Evolutionary conservation across 2,329 filamentous ascomycete species (phyloP), one percentile per base, ranked within the genome.

Genomic region (Fusarium sp.): DNA sequence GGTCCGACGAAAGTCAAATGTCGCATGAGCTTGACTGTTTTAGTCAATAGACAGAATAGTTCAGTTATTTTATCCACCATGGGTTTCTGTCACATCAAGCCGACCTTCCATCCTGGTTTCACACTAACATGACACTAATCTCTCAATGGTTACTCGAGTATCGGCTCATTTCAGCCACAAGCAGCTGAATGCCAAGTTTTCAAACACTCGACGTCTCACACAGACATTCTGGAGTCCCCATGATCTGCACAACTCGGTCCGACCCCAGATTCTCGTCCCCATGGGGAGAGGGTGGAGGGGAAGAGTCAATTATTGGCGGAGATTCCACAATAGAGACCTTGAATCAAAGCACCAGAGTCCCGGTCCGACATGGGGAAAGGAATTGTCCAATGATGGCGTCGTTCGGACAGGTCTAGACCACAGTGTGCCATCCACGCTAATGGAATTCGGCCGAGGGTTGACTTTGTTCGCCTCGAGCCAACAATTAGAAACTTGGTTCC

Each of bases 1-100:
- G 72, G 72, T 32, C 72, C 72, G 72, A 67, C 56, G 34, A 49
- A 22, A 56, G 55, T 32, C 56, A 29, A 61, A 41, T 29, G 5
- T 44, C 29, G 18, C 43, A 9, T 38, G 10, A 38, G 3, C 34
- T 38, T 38, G 34, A n/a, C 34, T 11, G 6, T 2, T 38, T 38
- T 38, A 12, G 18, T 4, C 9, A 4, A 38, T 3, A 0, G 18
- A 38, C 34, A 38, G 16, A 34, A 34, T 34, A 34, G 8, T 18
- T 9, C 8, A 18, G 2, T 2, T 15, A 18, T 2, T 3, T 18
- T 34, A 16, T 34, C 5, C 8, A 1, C 8, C 15, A 34, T 18
- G 15, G 15, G 15, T 34, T 34, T 38, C 34, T 38, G 34, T 38
- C 34, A n/a, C 6, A 2, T 7, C 1, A 2, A 12, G 34, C 18